Evolutionary conservation across 768 basidiomycete genomes (phyloP).

Genomic region (Tricholoma bakamatsutake): DNA sequence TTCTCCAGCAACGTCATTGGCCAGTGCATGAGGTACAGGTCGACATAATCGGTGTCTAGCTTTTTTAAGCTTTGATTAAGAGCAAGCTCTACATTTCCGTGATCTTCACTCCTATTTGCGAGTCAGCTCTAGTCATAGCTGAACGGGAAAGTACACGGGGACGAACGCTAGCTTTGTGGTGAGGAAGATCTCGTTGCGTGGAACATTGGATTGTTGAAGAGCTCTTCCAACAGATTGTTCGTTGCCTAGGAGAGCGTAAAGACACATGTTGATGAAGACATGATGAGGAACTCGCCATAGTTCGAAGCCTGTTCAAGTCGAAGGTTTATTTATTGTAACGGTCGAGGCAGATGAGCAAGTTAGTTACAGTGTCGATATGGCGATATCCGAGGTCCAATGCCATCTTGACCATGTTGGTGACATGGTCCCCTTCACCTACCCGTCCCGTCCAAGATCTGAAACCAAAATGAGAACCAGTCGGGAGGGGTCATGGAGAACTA

Average conservation of each 20-base stretch:
- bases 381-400: slow-evolving; percentile 27
- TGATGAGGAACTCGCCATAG: slow-evolving; percentile 6
- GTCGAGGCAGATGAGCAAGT: background rate
- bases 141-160: background rate
- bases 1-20: slow-evolving; percentile 21
- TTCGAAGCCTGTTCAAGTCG: slow-evolving; percentile 6
- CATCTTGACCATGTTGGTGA: slow-evolving; percentile 15
- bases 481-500: background rate
- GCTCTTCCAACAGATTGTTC: slow-evolving; percentile 33
- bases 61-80: slow-evolving; percentile 29
- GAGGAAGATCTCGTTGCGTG: slow-evolving; percentile 33
- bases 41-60: slow-evolving; percentile 37
- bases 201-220: slow-evolving; percentile 32
- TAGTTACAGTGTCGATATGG: slow-evolving; percentile 28
- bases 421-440: slow-evolving; percentile 20
- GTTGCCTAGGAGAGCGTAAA: slow-evolving; percentile 17
- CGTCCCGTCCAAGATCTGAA: slow-evolving; percentile 27
- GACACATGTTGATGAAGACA: background rate
- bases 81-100: slow-evolving; percentile 26
- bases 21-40: slow-evolving; percentile 43
- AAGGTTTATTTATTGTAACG: background rate
- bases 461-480: background rate
- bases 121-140: slow-evolving; percentile 9
- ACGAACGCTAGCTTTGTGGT: slow-evolving; percentile 36
- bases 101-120: slow-evolving; percentile 24